phyloP scores from a whole-genome alignment of 1,284 basidiomycete species.

The Ganoderma sp. region DNA sequence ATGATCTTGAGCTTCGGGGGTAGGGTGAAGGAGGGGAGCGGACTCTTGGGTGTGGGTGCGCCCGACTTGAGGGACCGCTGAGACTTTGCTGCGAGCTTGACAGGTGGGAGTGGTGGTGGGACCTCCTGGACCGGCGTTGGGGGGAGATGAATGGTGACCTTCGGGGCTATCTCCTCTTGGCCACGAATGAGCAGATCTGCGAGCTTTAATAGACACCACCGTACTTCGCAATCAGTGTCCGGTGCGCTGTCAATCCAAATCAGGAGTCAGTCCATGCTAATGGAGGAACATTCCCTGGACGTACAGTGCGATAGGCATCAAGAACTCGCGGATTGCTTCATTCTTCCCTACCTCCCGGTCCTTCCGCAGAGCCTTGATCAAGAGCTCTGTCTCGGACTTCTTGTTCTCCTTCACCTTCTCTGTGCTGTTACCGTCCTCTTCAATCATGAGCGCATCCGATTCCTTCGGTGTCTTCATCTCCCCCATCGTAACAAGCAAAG shows the following conservation, averaged over 20 bases:
- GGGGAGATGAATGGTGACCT: slow-evolving; percentile 84
- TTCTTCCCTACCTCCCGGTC: slow-evolving; percentile 88
- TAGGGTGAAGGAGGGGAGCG: slow-evolving; percentile 49
- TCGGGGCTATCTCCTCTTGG: slow-evolving; percentile 83
- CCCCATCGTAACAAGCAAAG: slow-evolving; percentile 87
- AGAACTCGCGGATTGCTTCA: slow-evolving; percentile 75
- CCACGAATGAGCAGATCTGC: slow-evolving; percentile 90
- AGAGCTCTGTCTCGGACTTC: slow-evolving; percentile 79
- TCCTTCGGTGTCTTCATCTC: slow-evolving; percentile 87
- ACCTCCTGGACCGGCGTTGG: slow-evolving; percentile 74
- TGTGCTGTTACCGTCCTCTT: slow-evolving; percentile 79
- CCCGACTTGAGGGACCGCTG: slow-evolving; percentile 50
- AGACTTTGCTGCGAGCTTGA: slow-evolving; percentile 55
- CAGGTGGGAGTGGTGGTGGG: slow-evolving; percentile 56
- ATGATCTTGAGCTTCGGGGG: slow-evolving; percentile 64
- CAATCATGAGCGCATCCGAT: slow-evolving; percentile 75
- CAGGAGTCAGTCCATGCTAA: neutral
- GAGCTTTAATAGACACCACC: slow-evolving; percentile 91
- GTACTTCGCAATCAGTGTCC: slow-evolving; percentile 84
- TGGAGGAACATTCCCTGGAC: slow-evolving; percentile 37
- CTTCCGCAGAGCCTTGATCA: slow-evolving; percentile 84
- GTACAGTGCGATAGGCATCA: slow-evolving; percentile 83
- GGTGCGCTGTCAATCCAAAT: slow-evolving; percentile 56
- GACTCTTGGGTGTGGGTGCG: slow-evolving; percentile 50
- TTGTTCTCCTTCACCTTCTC: slow-evolving; percentile 77